Percentiles rank a stretch among this genome's conserved stretches.
phyloP scores from a whole-genome alignment of 495 filamentous ascomycete species.

The Friedmanniomyces endolithicus region DNA sequence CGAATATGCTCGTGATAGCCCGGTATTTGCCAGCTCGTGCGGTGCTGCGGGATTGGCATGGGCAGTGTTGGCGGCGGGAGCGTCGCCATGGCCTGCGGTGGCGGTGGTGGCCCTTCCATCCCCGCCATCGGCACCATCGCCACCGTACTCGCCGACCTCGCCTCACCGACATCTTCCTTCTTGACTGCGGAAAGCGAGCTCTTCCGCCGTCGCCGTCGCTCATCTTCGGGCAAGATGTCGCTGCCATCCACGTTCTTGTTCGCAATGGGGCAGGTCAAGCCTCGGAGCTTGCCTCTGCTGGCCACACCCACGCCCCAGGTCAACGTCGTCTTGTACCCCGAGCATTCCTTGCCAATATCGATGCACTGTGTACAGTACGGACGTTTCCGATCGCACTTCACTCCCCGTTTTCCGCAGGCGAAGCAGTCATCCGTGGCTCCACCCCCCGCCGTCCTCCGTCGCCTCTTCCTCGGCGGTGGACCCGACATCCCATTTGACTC shows the following conservation, averaged over 20 bases:
- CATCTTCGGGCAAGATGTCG: neutral
- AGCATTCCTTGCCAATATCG: constrained; percentile 82
- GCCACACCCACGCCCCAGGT: constrained; percentile 98
- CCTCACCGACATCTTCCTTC: neutral
- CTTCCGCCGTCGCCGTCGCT: constrained; percentile 7
- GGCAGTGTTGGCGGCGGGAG: constrained; percentile 22
- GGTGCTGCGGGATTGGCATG: constrained; percentile 23
- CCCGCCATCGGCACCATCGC: neutral
- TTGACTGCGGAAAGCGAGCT: constrained; percentile 12
- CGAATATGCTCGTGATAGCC: constrained; percentile 27
- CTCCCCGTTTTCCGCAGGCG: constrained; percentile 68
- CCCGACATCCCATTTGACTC: neutral
- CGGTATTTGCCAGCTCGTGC: constrained; percentile 22
- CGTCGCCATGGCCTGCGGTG: constrained; percentile 1
- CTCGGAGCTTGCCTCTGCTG: constrained; percentile 87
- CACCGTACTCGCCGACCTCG: neutral
- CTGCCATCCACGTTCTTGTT: constrained; percentile 36
- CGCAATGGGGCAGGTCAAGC: constrained; percentile 72
- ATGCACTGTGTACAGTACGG: constrained; percentile 95
- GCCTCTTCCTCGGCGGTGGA: constrained; percentile 53
- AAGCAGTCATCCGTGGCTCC: constrained; percentile 95
- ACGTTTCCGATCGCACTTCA: constrained; percentile 79
- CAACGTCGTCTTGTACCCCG: constrained; percentile 91
- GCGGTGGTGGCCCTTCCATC: neutral
- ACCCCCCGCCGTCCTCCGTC: constrained; percentile 75